Conservation (phyloP, 768 basidiomycete genomes). For the Coprinellus aureogranulatus region DNA sequence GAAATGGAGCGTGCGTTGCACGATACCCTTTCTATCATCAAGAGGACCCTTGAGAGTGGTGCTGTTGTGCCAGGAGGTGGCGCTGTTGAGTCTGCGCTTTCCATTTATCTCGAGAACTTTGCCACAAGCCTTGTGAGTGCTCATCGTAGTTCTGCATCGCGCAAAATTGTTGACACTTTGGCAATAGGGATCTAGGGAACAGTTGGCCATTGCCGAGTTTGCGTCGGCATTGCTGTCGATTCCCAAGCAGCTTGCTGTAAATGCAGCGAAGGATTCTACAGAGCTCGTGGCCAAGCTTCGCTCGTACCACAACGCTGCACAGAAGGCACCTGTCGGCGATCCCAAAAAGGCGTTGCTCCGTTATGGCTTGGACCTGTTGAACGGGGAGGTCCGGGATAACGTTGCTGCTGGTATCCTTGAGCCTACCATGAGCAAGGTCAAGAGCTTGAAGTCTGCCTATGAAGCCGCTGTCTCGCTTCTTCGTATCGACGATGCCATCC, state of each 20-base stretch:
- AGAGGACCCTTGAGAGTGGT: slow-evolving; percentile 95
- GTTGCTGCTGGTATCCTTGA: slow-evolving; percentile 90
- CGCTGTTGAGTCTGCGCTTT: slow-evolving; percentile 93
- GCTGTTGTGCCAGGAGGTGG: slow-evolving; percentile 95
- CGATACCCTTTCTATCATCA: slow-evolving; percentile 92
- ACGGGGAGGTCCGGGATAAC: slow-evolving; percentile 95
- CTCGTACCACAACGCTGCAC: slow-evolving; percentile 95
- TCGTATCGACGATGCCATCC: slow-evolving; percentile 95
- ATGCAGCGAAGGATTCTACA: slow-evolving; percentile 98
- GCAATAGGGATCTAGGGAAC: slow-evolving; percentile 90
- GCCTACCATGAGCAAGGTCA: slow-evolving; percentile 96
- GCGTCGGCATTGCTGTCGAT: slow-evolving; percentile 89
- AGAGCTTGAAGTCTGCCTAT: slow-evolving; percentile 94
- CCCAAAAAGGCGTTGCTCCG: slow-evolving; percentile 87
- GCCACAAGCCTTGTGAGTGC: slow-evolving; percentile 88
- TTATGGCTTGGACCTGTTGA: slow-evolving; percentile 92
- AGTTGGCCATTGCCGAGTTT: slow-evolving; percentile 99
- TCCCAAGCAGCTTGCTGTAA: slow-evolving; percentile 94
- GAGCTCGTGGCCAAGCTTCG: slow-evolving; percentile 96
- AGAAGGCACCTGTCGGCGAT: slow-evolving; percentile 87
- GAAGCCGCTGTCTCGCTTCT: slow-evolving; percentile 94
- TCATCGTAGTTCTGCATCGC: not conserved
- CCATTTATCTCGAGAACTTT: slow-evolving; percentile 98
- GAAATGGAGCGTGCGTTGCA: slow-evolving; percentile 98
- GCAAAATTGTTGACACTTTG: not conserved